Conservation (phyloP, 164 flowering plant genomes). For the Sedum album region DNA sequence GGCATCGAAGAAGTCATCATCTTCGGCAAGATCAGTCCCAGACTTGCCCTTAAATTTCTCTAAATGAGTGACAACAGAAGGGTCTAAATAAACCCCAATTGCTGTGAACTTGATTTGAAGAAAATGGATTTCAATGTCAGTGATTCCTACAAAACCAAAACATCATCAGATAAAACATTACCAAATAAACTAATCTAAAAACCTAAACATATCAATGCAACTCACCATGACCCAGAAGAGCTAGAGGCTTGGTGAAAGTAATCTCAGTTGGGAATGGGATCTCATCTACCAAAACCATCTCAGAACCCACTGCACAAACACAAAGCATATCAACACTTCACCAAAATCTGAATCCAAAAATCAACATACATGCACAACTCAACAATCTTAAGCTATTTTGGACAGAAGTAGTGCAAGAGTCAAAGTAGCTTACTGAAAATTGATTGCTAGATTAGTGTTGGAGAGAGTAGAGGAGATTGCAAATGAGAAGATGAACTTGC, state of each 20-base stretch:
- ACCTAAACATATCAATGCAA: not conserved
- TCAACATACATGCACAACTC: not conserved
- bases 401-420: not conserved
- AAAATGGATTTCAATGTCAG: slow-evolving; percentile 90
- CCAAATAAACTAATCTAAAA: too few species aligned
- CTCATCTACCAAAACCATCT: slow-evolving; percentile 66
- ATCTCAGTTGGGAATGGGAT: slow-evolving; percentile 51
- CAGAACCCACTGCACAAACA: slow-evolving; percentile 46
- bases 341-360: not conserved
- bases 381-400: not conserved
- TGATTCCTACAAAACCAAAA: slow-evolving; percentile 47
- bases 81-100: slow-evolving; percentile 83
- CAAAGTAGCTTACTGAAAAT: not conserved
- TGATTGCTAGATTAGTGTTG: too few species aligned
- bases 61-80: slow-evolving; percentile 45
- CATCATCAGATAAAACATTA: not conserved
- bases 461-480: not conserved
- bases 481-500: not conserved
- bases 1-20: slow-evolving; percentile 76
- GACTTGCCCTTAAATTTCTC: slow-evolving; percentile 73
- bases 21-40: slow-evolving; percentile 38
- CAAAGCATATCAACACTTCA: not conserved
- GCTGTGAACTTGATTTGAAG: slow-evolving; percentile 91
- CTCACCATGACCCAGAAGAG: slow-evolving; percentile 74
- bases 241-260: slow-evolving; percentile 41